A percentile compares a stretch with the other conserved stretches of the same genome.
Conservation (phyloP, 192 early-diverging fungal genomes). For the Ambispora gerdemannii region DNA sequence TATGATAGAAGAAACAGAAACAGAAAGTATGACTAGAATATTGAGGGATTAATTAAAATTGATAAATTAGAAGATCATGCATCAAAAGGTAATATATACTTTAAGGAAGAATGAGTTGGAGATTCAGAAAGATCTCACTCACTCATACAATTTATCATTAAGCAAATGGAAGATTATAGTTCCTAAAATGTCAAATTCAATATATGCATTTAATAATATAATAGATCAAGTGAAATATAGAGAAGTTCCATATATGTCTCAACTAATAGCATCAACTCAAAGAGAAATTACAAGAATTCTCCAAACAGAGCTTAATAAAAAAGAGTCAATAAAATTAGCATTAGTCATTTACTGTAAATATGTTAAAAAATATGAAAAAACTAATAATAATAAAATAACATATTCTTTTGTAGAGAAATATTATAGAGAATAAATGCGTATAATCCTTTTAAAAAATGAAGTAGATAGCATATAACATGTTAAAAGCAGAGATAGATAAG, state of each 20-base stretch:
- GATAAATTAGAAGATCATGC: not conserved
- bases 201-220: conserved; percentile 11
- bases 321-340: conserved; percentile 9
- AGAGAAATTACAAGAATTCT: conserved; percentile 18
- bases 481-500: not conserved
- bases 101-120: conserved; percentile 4
- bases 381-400: too few relatives aligned
- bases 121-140: not conserved
- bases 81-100: not conserved
- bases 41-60: not conserved
- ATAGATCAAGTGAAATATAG: not conserved
- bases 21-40: not conserved
- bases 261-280: not conserved
- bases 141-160: not conserved
- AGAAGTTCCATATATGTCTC: conserved; percentile 8
- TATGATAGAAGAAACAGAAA: too few relatives aligned
- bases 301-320: conserved; percentile 2
- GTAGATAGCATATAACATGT: not conserved
- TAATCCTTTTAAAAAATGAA: conserved; percentile 1
- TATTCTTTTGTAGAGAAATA: not conserved
- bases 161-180: not conserved
- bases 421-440: not conserved
- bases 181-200: not conserved
- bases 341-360: conserved; percentile 10
- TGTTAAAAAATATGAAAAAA: not conserved